Base-by-base conservation (phyloP, 2,329 filamentous ascomycete genomes). In the Trichoderma arundinaceum region DNA sequence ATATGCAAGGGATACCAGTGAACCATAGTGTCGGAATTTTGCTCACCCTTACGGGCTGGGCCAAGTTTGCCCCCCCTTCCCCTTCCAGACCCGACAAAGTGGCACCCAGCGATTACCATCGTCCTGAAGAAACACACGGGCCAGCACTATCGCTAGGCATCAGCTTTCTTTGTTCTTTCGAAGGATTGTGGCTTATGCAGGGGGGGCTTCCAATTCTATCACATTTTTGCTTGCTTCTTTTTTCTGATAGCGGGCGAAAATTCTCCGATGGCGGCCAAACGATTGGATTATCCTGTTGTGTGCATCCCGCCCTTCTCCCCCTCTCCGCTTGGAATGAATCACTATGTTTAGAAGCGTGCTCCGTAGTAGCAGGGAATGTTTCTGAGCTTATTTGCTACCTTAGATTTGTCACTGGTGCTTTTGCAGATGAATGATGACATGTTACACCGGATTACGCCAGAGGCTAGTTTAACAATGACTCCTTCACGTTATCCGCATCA, bases 71-170 rank as follows among this genome's bases (percentile, higher is more conserved):
- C 22, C 48, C 46, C 35, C 35, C 35, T 10, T 10, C 35, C 35
- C 49, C 22, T 28, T 28, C 22, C 35, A 46, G 58, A 35, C 38
- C 58, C 58, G 22, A 32, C 33, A 52, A 33, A 52, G 48, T 19
- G 58, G 38, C 38, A 33, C 38, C 44, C 32, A 35, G 15, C 22
- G 19, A 15, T 52, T 33, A 28, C 19, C 15, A 15, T 15, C 9
- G 38, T 33, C 38, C 38, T 39, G 32, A 49, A 49, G 33, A 38
- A 43, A 44, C 49, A 38, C 41, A 46, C 17, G 41, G 32, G 32
- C 41, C 56, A n/a, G 17, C 19, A 35, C 17, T 33, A 49, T 15
- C 3, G 17, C 1, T 32, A 38, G 33, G 57, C 57, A 38, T 17
- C 44, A 28, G 10, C 33, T 39, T 39, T 49, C 17, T 49, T 33